Evolutionary conservation across 768 basidiomycete species (phyloP).

Genomic region (Phanerochaete carnosa): DNA sequence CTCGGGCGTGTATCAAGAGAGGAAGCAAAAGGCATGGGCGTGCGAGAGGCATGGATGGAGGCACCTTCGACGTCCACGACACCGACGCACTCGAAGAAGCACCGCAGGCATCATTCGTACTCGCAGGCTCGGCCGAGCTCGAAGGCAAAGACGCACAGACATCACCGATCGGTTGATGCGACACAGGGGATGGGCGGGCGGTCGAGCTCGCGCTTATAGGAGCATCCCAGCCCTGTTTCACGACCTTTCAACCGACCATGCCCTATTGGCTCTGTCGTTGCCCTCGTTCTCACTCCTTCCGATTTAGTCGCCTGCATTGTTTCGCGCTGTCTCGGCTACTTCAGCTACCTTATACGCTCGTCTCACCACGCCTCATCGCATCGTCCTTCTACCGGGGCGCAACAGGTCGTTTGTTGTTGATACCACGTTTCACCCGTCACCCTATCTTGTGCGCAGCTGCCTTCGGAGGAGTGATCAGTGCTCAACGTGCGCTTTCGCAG

Average conservation of each 20-base stretch:
- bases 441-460: no score
- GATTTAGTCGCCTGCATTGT: neutral
- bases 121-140: neutral
- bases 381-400: no score
- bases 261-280: neutral
- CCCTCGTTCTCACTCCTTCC: neutral
- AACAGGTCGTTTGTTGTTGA: no score
- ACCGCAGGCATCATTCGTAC: conserved; percentile 5
- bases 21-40: conserved; percentile 46
- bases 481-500: no score
- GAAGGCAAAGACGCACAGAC: neutral
- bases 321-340: neutral
- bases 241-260: neutral
- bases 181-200: neutral
- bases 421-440: no score
- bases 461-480: no score
- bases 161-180: neutral
- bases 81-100: neutral
- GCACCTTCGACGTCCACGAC: conserved; percentile 13
- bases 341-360: neutral
- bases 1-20: conserved; percentile 51
- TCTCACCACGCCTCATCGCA: no score
- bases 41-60: conserved; percentile 66
- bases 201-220: neutral
- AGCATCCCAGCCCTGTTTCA: neutral